Evolutionary conservation across 2,329 filamentous ascomycete genomes (phyloP).

Genomic region (Cercospora zeina): DNA sequence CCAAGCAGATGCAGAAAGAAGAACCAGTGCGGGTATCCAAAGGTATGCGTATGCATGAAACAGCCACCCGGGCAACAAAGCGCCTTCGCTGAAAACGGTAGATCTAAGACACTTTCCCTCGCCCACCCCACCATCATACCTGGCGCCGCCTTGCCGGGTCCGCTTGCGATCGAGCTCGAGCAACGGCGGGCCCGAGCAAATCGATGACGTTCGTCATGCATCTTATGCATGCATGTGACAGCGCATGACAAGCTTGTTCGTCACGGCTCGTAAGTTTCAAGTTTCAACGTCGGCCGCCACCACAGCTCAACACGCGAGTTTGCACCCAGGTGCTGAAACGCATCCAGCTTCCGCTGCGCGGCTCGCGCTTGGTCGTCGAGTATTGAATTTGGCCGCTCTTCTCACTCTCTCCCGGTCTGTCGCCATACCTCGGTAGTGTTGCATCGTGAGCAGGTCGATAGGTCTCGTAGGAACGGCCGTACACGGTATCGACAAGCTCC

Average conservation of each 20-base stretch:
- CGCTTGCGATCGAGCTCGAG: constrained; percentile 6
- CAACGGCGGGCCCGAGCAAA: not conserved
- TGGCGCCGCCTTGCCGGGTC: not conserved
- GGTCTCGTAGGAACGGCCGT: constrained; percentile 31
- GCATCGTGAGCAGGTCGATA: constrained; percentile 31
- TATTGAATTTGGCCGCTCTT: constrained; percentile 26
- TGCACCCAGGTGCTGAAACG: constrained; percentile 59
- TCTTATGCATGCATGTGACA: constrained; percentile 1
- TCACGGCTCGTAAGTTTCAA: constrained; percentile 1
- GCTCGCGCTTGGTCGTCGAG: constrained; percentile 10
- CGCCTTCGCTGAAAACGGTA: constrained; percentile 11
- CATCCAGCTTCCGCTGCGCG: constrained; percentile 47
- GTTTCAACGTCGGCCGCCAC: constrained; percentile 21
- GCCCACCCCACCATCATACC: not conserved
- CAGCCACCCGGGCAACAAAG: constrained; percentile 6
- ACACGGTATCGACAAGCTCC: constrained; percentile 15
- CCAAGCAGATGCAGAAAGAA: constrained; percentile 1
- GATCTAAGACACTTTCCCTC: not conserved
- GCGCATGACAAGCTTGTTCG: not conserved
- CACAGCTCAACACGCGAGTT: constrained; percentile 56
- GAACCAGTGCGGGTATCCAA: constrained; percentile 13
- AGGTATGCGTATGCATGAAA: constrained; percentile 9
- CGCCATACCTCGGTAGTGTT: constrained; percentile 32
- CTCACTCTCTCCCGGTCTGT: constrained; percentile 32
- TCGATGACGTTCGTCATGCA: not conserved